Base-by-base conservation (phyloP, 1,284 basidiomycete species). In the Sporisorium iseilematis-ciliati region DNA sequence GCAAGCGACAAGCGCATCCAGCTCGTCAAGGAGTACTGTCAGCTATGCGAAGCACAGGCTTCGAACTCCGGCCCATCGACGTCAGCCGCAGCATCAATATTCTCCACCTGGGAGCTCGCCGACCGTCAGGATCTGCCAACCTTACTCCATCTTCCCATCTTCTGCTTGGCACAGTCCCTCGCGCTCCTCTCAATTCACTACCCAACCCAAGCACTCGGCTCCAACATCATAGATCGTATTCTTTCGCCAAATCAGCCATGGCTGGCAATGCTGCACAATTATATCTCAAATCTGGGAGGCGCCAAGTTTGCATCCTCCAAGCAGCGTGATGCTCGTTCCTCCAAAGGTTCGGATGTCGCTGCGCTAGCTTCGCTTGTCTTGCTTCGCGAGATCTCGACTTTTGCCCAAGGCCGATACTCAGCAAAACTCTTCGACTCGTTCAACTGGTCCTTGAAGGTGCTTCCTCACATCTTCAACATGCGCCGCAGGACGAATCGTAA, bases 81-180 rank as follows among this genome's bases (percentile, higher is more conserved):
- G 3, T 53, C 65, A 31, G 68, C 68, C 8, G 74, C 74, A 0
- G 61, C 60, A 0, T 58, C 68, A 20, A 60, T 76, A 55, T 72
- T 76, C 43, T 65, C 69, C 2, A 67, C 74, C 1, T 76, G 74
- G 74, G 57, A 76, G 43, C 60, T 76, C 6, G 74, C 74, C 3
- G 65, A 76, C 35, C 65, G 65, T 21, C 74, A 76, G 38, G 59
- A 71, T 25, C 63, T 80, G 4, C 49, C 63, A 1, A 61, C 76
- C 0, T 51, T 84, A 29, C 56, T 78, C 1, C 69, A 80, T 4
- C 61, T 83, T 14, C 71, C 77, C 26, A 75, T 78, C 55, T 79
- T 79, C 51, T 69, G 68, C n/a, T 65, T 83, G 1, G 75, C 81
- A n/a, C 78, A 83, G 55, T 45, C 82, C 0, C 75, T 83, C 11